phyloP scores from a whole-genome alignment of 2,329 filamentous ascomycete species.

The Hymenoscyphus fructigenus region DNA sequence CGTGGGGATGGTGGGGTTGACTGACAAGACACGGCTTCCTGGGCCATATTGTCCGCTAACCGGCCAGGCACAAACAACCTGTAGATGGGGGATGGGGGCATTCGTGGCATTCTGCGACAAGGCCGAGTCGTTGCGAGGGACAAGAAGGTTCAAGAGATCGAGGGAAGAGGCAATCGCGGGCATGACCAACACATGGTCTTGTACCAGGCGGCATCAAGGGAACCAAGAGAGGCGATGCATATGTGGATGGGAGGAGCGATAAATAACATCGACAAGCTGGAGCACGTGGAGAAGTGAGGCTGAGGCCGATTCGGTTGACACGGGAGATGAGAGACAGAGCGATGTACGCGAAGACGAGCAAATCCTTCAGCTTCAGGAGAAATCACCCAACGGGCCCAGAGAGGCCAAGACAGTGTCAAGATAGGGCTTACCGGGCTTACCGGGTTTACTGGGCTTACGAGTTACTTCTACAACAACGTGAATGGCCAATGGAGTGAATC shows the following conservation, averaged over 20 bases:
- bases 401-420: neutral
- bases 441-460: neutral
- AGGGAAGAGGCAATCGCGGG: conserved; percentile 37
- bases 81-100: conserved; percentile 32
- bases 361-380: too few species aligned
- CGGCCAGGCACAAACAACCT: conserved; percentile 57
- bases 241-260: neutral
- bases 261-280: neutral
- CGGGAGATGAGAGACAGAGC: neutral
- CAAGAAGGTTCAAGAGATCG: conserved; percentile 7
- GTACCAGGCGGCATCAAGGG: neutral
- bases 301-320: neutral
- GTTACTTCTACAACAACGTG: too few species aligned
- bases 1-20: conserved; percentile 13
- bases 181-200: conserved; percentile 29
- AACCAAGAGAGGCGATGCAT: neutral
- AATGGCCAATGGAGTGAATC: too few species aligned
- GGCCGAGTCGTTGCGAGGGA: neutral
- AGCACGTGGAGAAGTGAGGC: neutral
- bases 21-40: conserved; percentile 52
- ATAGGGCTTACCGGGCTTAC: neutral
- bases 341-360: neutral
- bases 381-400: neutral
- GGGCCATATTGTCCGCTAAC: conserved; percentile 57
- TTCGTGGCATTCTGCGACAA: conserved; percentile 5